Base-by-base conservation (phyloP, 805 yeast genomes). In the Kockiozyma suomiensis region DNA sequence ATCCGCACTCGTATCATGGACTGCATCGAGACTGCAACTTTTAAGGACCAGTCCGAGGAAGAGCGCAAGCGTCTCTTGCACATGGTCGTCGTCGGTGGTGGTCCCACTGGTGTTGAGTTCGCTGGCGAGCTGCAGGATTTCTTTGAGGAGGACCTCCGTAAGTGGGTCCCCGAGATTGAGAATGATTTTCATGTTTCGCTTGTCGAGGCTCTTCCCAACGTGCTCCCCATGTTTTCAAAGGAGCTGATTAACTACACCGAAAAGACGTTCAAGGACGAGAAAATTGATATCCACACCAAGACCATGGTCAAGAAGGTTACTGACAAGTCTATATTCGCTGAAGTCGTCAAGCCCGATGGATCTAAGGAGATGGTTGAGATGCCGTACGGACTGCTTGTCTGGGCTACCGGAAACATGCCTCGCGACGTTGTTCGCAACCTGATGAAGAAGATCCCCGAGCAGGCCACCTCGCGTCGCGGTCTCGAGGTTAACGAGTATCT, bases 371-470 rank as follows among this genome's bases (percentile, higher is more conserved):
- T 79, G 41, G 75, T 78, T 35, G 85, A 82, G 64, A 79, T 92
- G 70, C 97, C 97, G 50, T 92, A 92, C 73, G 98, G 98, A 72
- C 81, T 90, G 69, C 81, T 92, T 68, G 96, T 92, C 65, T 92
- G 98, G 98, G 97, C 97, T 60, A 92, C 97, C 64, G 98, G 98
- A 78, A 91, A 92, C 75, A 91, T 92, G 56, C 91, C 90, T 66
- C 85, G 97, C 76, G 85, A 83, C 46, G 79, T 93, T 51, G 82
- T 88, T 51, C 79, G 82, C 65, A 82, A 83, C 69, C 79, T 92
- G 70, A 83, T 89, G 74, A 70, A 81, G 48, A 81, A 82, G 75
- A 79, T 93, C 67, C 73, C 71, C 56, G 88, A 83, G 69, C 92
- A 88, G 77, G 85, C 84, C 75, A 84, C 86, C 71, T 90, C 96